Base-by-base conservation (phyloP, 768 basidiomycete species). In the Favolaschia claudopus region DNA sequence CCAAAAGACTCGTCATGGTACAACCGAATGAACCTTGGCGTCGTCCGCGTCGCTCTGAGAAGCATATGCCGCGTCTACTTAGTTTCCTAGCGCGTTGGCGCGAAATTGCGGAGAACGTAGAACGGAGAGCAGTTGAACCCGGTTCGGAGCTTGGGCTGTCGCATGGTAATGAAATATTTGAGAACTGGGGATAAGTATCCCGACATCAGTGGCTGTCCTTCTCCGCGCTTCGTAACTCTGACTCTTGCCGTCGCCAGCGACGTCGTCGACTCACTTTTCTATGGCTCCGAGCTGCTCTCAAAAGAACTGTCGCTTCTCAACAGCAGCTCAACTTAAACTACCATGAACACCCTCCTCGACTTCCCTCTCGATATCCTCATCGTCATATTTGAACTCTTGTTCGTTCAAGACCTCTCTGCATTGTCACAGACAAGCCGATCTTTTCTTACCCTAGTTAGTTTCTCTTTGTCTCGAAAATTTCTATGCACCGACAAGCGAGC, bases 1-100 rank as follows among this genome's bases (percentile, higher is more conserved):
- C 91, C 91, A 69, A 89, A 93, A 2, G 89, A 92, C 61, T 89
- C 85, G 72, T 93, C 91, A 60, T 92, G 91, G 74, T 93, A 93
- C 20, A 39, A 40, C 39, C 78, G 74, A n/a, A 25, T 36, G 4
- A 4, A 10, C 34, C 19, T 17, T 15, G 5, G 27, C 14, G 20
- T 7, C 38, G 7, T 43, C 5, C 34, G 32, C 42, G 14, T 36
- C 5, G 33, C 42, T 9, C 22, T 13, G 12, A 53, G 32, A 12
- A 14, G 13, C 25, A 29, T n/a, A 37, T 34, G 43, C 20, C 20
- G 19, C 53, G 45, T 55, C n/a, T n/a, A n/a, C n/a, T n/a, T n/a
- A n/a, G n/a, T n/a, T n/a, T n/a, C n/a, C n/a, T n/a, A n/a, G n/a
- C n/a, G n/a, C n/a, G n/a, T n/a, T n/a, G n/a, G n/a, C n/a, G n/a